Conservation (phyloP, 2,329 filamentous ascomycete species). For the Alternaria sp. region DNA sequence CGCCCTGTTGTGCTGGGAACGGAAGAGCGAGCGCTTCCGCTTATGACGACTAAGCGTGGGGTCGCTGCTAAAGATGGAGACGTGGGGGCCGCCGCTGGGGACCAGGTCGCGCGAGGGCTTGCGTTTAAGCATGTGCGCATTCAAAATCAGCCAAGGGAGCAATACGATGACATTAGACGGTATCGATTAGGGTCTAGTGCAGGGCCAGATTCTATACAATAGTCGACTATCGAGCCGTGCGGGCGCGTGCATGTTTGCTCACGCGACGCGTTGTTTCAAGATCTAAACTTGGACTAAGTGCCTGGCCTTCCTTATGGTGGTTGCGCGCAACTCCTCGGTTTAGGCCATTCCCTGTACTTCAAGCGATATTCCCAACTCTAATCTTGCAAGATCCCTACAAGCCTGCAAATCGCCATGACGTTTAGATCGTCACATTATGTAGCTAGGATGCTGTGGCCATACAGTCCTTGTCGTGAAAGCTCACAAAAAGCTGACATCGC, state of each 20-base stretch:
- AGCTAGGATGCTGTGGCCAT: not conserved
- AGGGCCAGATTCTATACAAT: not conserved
- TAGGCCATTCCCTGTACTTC: not conserved
- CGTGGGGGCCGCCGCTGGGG: slow-evolving; percentile 21
- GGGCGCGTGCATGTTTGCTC: slow-evolving; percentile 15
- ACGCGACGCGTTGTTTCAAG: slow-evolving; percentile 20
- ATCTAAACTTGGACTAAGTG: slow-evolving; percentile 1
- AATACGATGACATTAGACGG: not conserved
- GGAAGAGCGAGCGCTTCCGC: slow-evolving; percentile 30
- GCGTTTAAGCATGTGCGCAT: slow-evolving; percentile 31
- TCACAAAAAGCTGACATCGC: not conserved
- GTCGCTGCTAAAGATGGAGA: slow-evolving; percentile 29
- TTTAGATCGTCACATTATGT: not conserved
- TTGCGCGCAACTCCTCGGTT: not conserved
- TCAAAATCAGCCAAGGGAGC: not conserved
- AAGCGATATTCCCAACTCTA: not conserved
- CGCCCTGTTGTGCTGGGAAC: slow-evolving; percentile 22
- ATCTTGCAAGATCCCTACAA: not conserved
- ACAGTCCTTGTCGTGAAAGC: not conserved
- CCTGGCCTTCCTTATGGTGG: not conserved
- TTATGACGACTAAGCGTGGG: slow-evolving; percentile 24
- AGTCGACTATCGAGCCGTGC: slow-evolving; percentile 1
- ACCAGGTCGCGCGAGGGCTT: slow-evolving; percentile 23
- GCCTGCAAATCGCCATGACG: not conserved
- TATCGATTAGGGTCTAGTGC: slow-evolving; percentile 3